phyloP scores from a whole-genome alignment of 2,329 filamentous ascomycete genomes.

The Fusarium torreyae region DNA sequence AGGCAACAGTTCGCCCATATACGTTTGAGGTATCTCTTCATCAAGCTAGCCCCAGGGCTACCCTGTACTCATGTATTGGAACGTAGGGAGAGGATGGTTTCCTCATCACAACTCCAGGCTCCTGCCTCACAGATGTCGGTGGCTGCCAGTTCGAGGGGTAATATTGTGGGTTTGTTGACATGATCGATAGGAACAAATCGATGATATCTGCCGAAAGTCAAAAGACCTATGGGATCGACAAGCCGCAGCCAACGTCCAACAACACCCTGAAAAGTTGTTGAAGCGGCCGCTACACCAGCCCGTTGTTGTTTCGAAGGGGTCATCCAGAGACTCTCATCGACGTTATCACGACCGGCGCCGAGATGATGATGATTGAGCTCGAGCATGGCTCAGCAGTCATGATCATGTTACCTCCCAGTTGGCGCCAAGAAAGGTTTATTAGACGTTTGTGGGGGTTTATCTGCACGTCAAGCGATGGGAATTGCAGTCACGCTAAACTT shows the following conservation, averaged over 20 bases:
- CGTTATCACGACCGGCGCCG: constrained; percentile 50
- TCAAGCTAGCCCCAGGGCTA: constrained; percentile 26
- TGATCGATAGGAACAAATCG: constrained; percentile 69
- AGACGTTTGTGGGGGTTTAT: constrained; percentile 13
- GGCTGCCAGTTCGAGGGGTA: constrained; percentile 5
- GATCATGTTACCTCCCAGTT: constrained; percentile 11
- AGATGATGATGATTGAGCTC: constrained; percentile 44
- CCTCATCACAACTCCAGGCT: constrained; percentile 71
- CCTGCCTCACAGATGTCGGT: constrained; percentile 72
- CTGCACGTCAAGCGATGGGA: constrained; percentile 19
- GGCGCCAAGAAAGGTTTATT: constrained; percentile 16
- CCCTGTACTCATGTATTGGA: constrained; percentile 46
- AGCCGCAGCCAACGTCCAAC: constrained; percentile 64
- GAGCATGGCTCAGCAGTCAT: constrained; percentile 20
- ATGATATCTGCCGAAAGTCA: constrained; percentile 73
- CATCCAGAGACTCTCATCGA: constrained; percentile 46
- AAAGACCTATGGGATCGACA: constrained; percentile 71
- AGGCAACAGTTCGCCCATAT: constrained; percentile 70
- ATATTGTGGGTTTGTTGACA: constrained; percentile 38
- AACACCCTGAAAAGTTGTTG: constrained; percentile 64
- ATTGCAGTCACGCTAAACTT: constrained; percentile 18
- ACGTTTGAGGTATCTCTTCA: constrained; percentile 66
- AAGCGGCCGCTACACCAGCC: constrained; percentile 72
- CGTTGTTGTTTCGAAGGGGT: constrained; percentile 61
- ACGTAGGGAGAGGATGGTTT: constrained; percentile 72